Evolutionary conservation across 441 rosid species (phyloP).

Genomic region (Syzygium syzygioides): DNA sequence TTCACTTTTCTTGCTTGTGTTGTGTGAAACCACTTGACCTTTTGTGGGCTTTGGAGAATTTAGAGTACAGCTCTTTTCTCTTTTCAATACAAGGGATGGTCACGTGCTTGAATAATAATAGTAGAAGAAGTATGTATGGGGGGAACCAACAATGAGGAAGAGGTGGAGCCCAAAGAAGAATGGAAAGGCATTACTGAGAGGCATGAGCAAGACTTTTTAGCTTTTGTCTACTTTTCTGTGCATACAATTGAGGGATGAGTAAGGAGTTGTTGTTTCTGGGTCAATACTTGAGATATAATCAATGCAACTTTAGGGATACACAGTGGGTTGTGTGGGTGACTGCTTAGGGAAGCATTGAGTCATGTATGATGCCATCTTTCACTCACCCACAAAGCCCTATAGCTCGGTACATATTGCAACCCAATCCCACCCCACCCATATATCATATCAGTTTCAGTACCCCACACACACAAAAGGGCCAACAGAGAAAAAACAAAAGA

Average conservation of each 20-base stretch:
- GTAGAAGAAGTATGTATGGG: neutral
- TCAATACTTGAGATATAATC: neutral
- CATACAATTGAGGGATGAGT: neutral
- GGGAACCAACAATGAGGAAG: constrained; percentile 1
- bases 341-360: constrained; percentile 70
- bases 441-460: neutral
- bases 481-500: neutral
- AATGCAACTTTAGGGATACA: neutral
- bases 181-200: constrained; percentile 1
- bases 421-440: neutral
- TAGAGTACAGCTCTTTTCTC: neutral
- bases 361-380: constrained; percentile 65
- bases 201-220: neutral
- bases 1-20: neutral
- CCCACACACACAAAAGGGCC: neutral
- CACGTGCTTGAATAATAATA: constrained; percentile 15
- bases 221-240: neutral
- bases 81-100: neutral
- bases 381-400: constrained; percentile 4
- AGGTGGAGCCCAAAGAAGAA: constrained; percentile 48
- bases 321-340: constrained; percentile 22
- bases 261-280: constrained; percentile 1
- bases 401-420: neutral
- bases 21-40: neutral
- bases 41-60: constrained; percentile 3